Evolutionary conservation across 2,329 filamentous ascomycete species (phyloP).

Genomic region (Sporothrix euskadiensis): DNA sequence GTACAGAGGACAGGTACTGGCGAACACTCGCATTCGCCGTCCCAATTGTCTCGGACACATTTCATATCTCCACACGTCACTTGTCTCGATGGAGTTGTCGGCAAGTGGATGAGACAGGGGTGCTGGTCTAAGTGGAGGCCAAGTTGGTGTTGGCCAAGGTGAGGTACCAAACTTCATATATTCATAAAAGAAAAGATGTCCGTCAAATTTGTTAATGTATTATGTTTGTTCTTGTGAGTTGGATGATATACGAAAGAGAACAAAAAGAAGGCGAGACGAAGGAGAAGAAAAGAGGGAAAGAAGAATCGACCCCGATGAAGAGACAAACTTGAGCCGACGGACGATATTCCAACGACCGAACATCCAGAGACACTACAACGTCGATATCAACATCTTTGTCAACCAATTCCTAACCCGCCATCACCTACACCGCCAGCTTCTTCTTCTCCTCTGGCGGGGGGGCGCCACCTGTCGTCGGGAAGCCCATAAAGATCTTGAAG

Average conservation of each 20-base stretch:
- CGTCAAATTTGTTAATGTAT: background rate
- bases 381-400: background rate
- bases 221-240: background rate
- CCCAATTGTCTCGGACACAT: background rate
- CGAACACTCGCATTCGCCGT: background rate
- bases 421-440: conserved; percentile 22
- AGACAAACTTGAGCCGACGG: background rate
- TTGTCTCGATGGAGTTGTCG: background rate
- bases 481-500: conserved; percentile 86
- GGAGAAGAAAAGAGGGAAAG: background rate
- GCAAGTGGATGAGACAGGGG: background rate
- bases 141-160: background rate
- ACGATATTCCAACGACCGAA: background rate
- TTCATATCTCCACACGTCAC: background rate
- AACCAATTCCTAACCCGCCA: background rate
- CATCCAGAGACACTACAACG: background rate
- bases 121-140: background rate
- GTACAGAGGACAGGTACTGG: background rate
- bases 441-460: conserved; percentile 54
- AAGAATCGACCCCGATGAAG: background rate
- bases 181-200: background rate
- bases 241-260: background rate
- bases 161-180: background rate
- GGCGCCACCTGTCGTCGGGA: conserved; percentile 76
- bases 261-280: background rate